Percentiles rank a stretch among this genome's conserved stretches.
Evolutionary conservation across 805 yeast species (phyloP).

Genomic region (Candida morakotiae): DNA sequence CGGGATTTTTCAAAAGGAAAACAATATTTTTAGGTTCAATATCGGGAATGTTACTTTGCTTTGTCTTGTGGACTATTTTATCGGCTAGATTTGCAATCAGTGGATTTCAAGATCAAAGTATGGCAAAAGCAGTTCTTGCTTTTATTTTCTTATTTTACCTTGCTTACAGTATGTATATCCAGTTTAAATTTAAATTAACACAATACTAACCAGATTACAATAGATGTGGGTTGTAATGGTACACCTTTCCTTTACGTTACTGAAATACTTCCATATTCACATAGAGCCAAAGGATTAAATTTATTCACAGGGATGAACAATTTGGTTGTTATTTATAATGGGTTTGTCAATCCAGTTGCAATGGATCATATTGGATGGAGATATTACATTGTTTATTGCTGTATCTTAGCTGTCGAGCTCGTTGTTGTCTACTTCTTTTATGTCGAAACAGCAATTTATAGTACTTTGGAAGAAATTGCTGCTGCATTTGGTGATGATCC

Average conservation of each 20-base stretch:
- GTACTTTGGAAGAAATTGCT: slow-evolving; percentile 40
- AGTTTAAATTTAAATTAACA: too few species aligned
- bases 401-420: slow-evolving; percentile 25
- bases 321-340: slow-evolving; percentile 19
- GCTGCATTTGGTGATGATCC: slow-evolving; percentile 36
- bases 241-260: slow-evolving; percentile 44
- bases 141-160: slow-evolving; percentile 21
- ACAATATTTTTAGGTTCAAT: slow-evolving; percentile 23
- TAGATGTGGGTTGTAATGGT: not conserved
- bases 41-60: slow-evolving; percentile 22
- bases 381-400: slow-evolving; percentile 40
- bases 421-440: slow-evolving; percentile 26
- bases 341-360: slow-evolving; percentile 33
- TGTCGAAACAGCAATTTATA: slow-evolving; percentile 41
- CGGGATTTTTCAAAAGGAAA: slow-evolving; percentile 23
- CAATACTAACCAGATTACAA: too few species aligned
- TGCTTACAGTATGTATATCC: slow-evolving; percentile 22
- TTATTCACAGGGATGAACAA: slow-evolving; percentile 20
- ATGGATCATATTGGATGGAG: slow-evolving; percentile 40
- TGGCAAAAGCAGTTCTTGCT: slow-evolving; percentile 20
- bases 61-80: slow-evolving; percentile 22
- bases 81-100: slow-evolving; percentile 19
- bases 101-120: slow-evolving; percentile 11
- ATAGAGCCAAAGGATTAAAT: slow-evolving; percentile 40
- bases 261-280: slow-evolving; percentile 35